A percentile compares a stretch with the other conserved stretches of the same genome.
These are phyloP conservation scores for Brassica cretica DNA, from an alignment of 345 rosid species.

Conservation along the genomic window DNA sequence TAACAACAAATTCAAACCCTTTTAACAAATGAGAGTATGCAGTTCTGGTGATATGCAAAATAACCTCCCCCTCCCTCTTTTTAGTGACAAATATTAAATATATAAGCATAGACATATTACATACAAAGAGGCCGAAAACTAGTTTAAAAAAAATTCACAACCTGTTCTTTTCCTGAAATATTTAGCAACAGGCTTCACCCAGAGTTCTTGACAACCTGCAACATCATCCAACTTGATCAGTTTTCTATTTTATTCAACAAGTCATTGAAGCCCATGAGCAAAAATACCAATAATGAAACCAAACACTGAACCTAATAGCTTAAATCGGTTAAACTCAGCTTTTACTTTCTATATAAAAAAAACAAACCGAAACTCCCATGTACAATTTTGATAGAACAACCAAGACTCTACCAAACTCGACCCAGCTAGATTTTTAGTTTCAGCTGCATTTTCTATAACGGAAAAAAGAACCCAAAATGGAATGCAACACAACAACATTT, in stretches of 20 bases:
- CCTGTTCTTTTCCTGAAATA: slow-evolving; percentile 31
- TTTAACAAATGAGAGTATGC: neutral
- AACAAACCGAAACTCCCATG: neutral
- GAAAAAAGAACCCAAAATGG: slow-evolving; percentile 1
- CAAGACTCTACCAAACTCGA: neutral
- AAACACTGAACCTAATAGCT: slow-evolving; percentile 2
- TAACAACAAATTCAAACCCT: neutral
- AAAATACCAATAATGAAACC: neutral
- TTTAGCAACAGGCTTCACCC: slow-evolving; percentile 36
- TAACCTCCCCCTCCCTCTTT: slow-evolving; percentile 2
- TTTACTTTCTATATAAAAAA: neutral
- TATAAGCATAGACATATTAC: slow-evolving; percentile 7
- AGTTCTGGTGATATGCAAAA: neutral
- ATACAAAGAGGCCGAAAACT: slow-evolving; percentile 24
- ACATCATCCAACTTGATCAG: slow-evolving; percentile 12
- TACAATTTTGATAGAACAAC: neutral
- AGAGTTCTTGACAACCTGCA: slow-evolving; percentile 20
- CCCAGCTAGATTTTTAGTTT: neutral
- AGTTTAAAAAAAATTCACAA: slow-evolving; percentile 21
- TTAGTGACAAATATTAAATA: slow-evolving; percentile 15
- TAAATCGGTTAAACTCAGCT: neutral
- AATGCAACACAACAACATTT: slow-evolving; percentile 12
- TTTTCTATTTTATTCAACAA: neutral
- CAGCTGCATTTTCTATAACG: slow-evolving; percentile 4
- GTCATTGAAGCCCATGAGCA: neutral